Evolutionary conservation across 139 green algal species (phyloP).

Genomic region (Tetratostichococcus sp.): DNA sequence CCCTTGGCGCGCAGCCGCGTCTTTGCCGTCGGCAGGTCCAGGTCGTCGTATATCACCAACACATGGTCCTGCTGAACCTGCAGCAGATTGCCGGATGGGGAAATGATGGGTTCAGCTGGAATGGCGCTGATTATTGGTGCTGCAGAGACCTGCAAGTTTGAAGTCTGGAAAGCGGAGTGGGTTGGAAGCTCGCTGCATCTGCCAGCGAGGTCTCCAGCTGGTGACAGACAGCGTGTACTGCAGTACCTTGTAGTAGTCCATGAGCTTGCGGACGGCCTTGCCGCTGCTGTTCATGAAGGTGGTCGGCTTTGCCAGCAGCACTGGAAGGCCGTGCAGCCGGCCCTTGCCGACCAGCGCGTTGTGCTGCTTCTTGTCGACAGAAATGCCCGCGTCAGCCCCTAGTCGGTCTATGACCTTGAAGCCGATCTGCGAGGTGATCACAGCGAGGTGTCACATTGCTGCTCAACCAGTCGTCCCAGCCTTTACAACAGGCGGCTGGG

Average conservation of each 20-base stretch:
- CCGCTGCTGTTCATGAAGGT: slow-evolving; percentile 93
- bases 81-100: neutral
- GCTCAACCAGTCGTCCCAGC: neutral
- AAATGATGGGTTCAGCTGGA: too few relatives aligned
- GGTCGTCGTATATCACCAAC: slow-evolving; percentile 85
- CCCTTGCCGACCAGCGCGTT: slow-evolving; percentile 60
- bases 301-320: slow-evolving; percentile 82
- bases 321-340: slow-evolving; percentile 32
- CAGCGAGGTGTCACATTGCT: neutral
- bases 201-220: too few relatives aligned
- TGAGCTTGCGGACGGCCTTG: slow-evolving; percentile 66
- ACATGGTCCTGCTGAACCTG: slow-evolving; percentile 18
- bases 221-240: too few relatives aligned
- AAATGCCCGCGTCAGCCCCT: slow-evolving; percentile 45
- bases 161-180: too few relatives aligned
- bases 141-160: too few relatives aligned
- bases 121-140: too few relatives aligned
- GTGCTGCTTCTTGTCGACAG: slow-evolving; percentile 56
- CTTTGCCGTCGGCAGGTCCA: slow-evolving; percentile 58
- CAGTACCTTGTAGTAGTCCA: slow-evolving; percentile 74
- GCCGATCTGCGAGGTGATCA: slow-evolving; percentile 42
- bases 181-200: too few relatives aligned
- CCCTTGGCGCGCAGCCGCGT: slow-evolving; percentile 70
- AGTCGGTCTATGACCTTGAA: slow-evolving; percentile 82
- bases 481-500: neutral